Percentiles rank a stretch among this genome's conserved stretches.
Evolutionary conservation across 306 rosid species (phyloP).

Genomic region (Mimosa bimucronata): DNA sequence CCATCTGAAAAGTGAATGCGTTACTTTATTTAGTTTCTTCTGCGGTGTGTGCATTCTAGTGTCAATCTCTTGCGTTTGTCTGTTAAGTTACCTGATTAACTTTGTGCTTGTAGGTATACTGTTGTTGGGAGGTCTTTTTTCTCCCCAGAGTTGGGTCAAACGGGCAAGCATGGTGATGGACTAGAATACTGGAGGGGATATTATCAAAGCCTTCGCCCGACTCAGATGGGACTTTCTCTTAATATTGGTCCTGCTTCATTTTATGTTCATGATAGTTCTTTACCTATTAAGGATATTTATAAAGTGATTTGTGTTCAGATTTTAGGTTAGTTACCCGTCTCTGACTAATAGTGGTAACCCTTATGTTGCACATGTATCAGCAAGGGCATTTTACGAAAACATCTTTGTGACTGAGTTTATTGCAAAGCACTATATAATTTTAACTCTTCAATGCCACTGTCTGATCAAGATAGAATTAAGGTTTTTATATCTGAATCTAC

Average conservation of each 20-base stretch:
- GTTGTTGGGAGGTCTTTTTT: conserved; percentile 55
- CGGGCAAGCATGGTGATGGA: conserved; percentile 49
- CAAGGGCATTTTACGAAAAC: conserved; percentile 67
- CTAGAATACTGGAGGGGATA: conserved; percentile 51
- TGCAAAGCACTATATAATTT: conserved; percentile 33
- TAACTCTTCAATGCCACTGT: conserved; percentile 41
- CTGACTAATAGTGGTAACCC: neutral
- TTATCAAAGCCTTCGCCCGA: conserved; percentile 50
- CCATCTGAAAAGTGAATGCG: conserved; percentile 48
- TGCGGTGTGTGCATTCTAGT: neutral
- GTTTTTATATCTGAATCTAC: conserved; percentile 39
- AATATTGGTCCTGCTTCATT: conserved; percentile 55
- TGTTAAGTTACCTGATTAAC: neutral
- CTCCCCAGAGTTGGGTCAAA: conserved; percentile 29
- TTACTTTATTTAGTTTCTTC: neutral
- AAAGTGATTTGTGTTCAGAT: neutral
- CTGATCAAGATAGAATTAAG: conserved; percentile 64
- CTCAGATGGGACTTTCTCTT: conserved; percentile 53
- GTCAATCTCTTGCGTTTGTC: neutral
- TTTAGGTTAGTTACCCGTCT: neutral
- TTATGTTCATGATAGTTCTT: neutral
- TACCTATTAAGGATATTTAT: neutral
- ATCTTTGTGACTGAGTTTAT: conserved; percentile 53
- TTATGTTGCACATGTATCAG: conserved; percentile 66
- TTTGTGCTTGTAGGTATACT: conserved; percentile 25